Base-by-base conservation (phyloP, 108 stramenopile genomes). In the Cylindrotheca fusiformis region DNA sequence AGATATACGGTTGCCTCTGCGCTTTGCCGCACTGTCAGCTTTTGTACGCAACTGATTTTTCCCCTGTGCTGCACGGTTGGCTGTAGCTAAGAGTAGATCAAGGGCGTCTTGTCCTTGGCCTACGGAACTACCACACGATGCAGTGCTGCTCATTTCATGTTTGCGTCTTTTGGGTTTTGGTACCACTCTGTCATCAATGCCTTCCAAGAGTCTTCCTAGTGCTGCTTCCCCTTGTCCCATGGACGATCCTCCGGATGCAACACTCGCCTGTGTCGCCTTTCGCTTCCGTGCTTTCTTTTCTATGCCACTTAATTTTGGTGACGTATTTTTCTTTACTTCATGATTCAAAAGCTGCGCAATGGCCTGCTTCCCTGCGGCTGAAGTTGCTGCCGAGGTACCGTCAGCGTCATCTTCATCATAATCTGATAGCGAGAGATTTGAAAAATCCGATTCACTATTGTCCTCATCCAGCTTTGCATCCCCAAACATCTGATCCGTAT, bases 341-440 rank as follows among this genome's bases (percentile, higher is more conserved):
- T n/a, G n/a, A 19, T 18, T 29, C 24, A 71, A 22, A 31, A 71
- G 30, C 2, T 17, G 17, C 8, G 60, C 47, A 12, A 71, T 33
- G 25, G 69, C 69, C 33, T 32, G 60, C 54, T 49, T 71, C 22
- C 69, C 69, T 10, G 52, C 54, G 4, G 69, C 69, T 6, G 61
- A 63, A 32, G 61, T 71, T 1, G 69, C 69, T 22, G 57, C 61
- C 4, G 69, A 63, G 10, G 25, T 36, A 49, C 60, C 68, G 12
- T 70, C 69, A 1, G 47, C 51, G 20, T 54, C 23, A 31, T 65
- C 23, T 3, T 55, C 26, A 27, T 66, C 55, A 14, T 41, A 20
- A 20, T 54, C 59, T 21, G 52, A 61, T 21, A 54, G 48, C 10
- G 69, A 32, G 6, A 71, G 27, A 32, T 56, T 71, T 17, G 60